A percentile compares a stretch with the other conserved stretches of the same genome.
Conservation (phyloP, 116 monocot genomes). For the Phalaenopsis hybrid region DNA sequence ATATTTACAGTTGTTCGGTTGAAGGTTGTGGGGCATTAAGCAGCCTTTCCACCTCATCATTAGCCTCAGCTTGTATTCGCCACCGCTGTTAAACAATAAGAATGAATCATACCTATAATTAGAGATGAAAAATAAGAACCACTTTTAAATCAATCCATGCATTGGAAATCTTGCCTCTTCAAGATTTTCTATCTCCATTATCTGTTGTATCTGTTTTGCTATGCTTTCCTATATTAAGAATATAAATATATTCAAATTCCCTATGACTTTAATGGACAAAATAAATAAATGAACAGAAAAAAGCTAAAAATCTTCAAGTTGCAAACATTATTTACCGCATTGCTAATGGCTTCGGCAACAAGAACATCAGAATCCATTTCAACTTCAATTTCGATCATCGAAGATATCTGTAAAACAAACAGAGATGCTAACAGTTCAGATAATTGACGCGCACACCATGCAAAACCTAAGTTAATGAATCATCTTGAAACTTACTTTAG, state of each 20-base stretch:
- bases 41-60: conserved; percentile 97
- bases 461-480: background rate
- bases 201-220: conserved; percentile 79
- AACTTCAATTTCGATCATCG: conserved; percentile 99
- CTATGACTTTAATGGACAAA: background rate
- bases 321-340: conserved; percentile 45
- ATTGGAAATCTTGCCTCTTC: conserved; percentile 62
- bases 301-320: background rate
- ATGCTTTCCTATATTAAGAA: conserved; percentile 53
- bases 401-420: conserved; percentile 61
- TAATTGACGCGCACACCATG: background rate
- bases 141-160: background rate
- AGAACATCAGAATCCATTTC: conserved; percentile 98
- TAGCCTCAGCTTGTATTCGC: conserved; percentile 95
- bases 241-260: background rate
- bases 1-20: conserved; percentile 26
- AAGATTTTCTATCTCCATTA: conserved; percentile 92
- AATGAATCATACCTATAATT: background rate
- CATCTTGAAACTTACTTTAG: conserved; percentile 47
- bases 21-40: conserved; percentile 37
- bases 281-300: background rate
- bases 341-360: conserved; percentile 73
- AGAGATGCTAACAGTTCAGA: background rate
- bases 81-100: conserved; percentile 46
- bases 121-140: background rate